phyloP scores from a whole-genome alignment of 1,284 basidiomycete genomes.

The Rhodotorula sp. region DNA sequence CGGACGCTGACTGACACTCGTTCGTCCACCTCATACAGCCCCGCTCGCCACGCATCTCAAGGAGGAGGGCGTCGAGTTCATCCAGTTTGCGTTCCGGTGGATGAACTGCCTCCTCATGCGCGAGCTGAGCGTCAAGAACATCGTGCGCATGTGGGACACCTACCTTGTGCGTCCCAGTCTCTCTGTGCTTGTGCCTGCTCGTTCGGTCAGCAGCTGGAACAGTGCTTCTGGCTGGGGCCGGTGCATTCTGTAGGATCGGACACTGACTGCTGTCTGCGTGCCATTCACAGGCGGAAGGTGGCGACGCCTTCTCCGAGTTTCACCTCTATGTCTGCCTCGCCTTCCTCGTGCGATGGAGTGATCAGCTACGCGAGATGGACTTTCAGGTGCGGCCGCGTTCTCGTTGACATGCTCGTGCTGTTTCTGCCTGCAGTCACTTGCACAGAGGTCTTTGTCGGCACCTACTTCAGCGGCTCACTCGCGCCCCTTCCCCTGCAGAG shows the following conservation, averaged over 20 bases:
- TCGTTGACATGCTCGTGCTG: too few relatives aligned
- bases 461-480: not conserved
- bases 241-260: not conserved
- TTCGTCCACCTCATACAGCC: slow-evolving; percentile 55
- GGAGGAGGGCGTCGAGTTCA: slow-evolving; percentile 89
- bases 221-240: not conserved
- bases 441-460: not conserved
- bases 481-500: slow-evolving; percentile 59
- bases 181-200: not conserved
- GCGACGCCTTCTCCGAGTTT: slow-evolving; percentile 94
- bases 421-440: not conserved
- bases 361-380: slow-evolving; percentile 87
- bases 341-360: slow-evolving; percentile 88
- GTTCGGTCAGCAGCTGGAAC: not conserved
- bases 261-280: not conserved
- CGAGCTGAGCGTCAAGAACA: slow-evolving; percentile 90
- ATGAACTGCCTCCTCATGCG: slow-evolving; percentile 98
- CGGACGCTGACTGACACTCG: not conserved
- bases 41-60: slow-evolving; percentile 79
- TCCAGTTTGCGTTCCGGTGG: slow-evolving; percentile 98
- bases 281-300: slow-evolving; percentile 73
- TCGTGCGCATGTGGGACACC: slow-evolving; percentile 98
- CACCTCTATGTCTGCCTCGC: slow-evolving; percentile 95
- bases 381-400: slow-evolving; percentile 70
- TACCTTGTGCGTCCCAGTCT: slow-evolving; percentile 69